Evolutionary conservation across 2,329 filamentous ascomycete genomes (phyloP).

Genomic region (Aureobasidium sp.): DNA sequence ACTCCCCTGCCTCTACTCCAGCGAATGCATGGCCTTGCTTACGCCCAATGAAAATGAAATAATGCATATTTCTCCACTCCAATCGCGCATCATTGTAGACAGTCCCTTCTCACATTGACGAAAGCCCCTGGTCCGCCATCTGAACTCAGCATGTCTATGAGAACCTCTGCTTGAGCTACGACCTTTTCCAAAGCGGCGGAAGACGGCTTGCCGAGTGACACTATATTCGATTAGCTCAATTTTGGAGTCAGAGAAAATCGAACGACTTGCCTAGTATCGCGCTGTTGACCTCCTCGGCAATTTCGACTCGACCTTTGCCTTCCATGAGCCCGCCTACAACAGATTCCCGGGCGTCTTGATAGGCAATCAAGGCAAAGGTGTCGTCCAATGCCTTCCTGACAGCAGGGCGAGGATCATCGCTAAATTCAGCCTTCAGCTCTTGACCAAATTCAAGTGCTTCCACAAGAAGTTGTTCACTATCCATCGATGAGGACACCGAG

Average conservation of each 20-base stretch:
- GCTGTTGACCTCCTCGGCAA: slow-evolving; percentile 90
- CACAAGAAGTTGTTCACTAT: slow-evolving; percentile 49
- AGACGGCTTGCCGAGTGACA: slow-evolving; percentile 83
- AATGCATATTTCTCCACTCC: background rate
- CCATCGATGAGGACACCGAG: slow-evolving; percentile 17
- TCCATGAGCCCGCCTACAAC: slow-evolving; percentile 74
- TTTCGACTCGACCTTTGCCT: slow-evolving; percentile 62
- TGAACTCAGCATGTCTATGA: slow-evolving; percentile 65
- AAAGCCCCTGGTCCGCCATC: slow-evolving; percentile 78
- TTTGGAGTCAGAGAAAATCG: background rate
- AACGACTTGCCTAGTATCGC: slow-evolving; percentile 73
- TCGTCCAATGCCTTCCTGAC: slow-evolving; percentile 69
- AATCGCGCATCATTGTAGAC: background rate
- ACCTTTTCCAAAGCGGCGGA: slow-evolving; percentile 77
- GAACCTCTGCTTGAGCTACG: slow-evolving; percentile 76
- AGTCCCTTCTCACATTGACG: slow-evolving; percentile 53
- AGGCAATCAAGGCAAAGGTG: slow-evolving; percentile 83
- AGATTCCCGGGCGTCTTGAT: slow-evolving; percentile 70
- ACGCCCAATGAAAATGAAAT: background rate
- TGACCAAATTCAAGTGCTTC: slow-evolving; percentile 75
- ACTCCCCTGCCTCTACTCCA: background rate
- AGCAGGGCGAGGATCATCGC: slow-evolving; percentile 61
- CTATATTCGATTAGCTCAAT: slow-evolving; percentile 43
- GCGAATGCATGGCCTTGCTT: background rate
- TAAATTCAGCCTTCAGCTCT: slow-evolving; percentile 69